Evolutionary conservation across 2,329 filamentous ascomycete genomes (phyloP).

Genomic region (Colletotrichum tofieldiae): DNA sequence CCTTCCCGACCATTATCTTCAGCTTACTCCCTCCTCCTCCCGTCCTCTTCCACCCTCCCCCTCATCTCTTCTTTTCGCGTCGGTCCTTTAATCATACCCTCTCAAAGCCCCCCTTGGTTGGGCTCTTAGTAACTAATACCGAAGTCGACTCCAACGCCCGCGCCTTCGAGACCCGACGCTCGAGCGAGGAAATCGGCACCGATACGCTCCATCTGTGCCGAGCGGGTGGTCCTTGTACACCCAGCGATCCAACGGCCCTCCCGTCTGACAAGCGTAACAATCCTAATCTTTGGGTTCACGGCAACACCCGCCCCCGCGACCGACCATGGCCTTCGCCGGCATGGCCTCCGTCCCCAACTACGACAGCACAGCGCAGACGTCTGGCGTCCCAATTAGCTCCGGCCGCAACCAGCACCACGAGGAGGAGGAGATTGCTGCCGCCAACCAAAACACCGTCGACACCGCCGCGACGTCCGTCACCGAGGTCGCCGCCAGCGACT

Average conservation of each 20-base stretch:
- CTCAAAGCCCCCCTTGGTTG: not conserved
- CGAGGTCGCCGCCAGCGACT: slow-evolving; percentile 52
- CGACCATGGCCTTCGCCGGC: slow-evolving; percentile 60
- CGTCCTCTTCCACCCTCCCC: not conserved
- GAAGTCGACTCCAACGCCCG: slow-evolving; percentile 1
- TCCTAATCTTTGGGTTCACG: not conserved
- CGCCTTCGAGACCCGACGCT: slow-evolving; percentile 1
- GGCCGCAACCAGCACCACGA: slow-evolving; percentile 48
- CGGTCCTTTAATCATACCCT: slow-evolving; percentile 25
- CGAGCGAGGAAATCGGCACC: not conserved
- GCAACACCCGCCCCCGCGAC: not conserved
- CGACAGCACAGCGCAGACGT: slow-evolving; percentile 63
- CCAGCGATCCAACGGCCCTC: slow-evolving; percentile 10
- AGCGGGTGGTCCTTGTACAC: slow-evolving; percentile 26
- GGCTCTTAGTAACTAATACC: slow-evolving; percentile 30
- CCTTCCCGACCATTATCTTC: slow-evolving; percentile 11
- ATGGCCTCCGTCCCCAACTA: slow-evolving; percentile 60
- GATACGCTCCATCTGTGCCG: slow-evolving; percentile 5
- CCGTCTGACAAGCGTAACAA: slow-evolving; percentile 20
- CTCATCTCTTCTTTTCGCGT: slow-evolving; percentile 13
- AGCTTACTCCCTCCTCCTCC: not conserved
- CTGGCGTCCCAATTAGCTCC: slow-evolving; percentile 55
- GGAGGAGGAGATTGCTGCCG: slow-evolving; percentile 47
- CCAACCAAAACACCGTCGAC: slow-evolving; percentile 48
- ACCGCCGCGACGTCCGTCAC: slow-evolving; percentile 57